A percentile compares a stretch with the other conserved stretches of the same genome.
These are phyloP conservation scores for Aplosporella prunicola DNA, from an alignment of 2,329 filamentous ascomycete species.

Conservation along the genomic window DNA sequence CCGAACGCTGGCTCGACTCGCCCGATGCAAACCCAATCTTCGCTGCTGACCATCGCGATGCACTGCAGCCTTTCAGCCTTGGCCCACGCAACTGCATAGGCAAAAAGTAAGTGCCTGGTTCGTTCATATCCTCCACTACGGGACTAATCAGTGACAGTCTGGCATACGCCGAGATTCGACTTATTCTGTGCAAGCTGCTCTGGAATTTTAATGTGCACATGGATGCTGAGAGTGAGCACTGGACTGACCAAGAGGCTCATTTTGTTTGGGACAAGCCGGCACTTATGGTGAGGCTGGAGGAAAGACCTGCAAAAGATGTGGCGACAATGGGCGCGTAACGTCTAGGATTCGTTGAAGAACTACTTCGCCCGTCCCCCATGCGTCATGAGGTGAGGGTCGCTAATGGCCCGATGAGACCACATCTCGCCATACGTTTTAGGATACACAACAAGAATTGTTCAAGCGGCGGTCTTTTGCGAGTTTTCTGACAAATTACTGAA, in stretches of 20 bases:
- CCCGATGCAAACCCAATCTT: conserved; percentile 16
- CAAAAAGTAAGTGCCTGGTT: conserved; percentile 22
- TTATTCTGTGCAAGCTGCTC: conserved; percentile 29
- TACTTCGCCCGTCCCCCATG: too few relatives aligned
- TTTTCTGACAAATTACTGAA: too few relatives aligned
- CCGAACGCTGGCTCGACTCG: conserved; percentile 32
- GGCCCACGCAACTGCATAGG: conserved; percentile 33
- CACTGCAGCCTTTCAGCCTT: conserved; percentile 35
- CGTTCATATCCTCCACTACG: too few relatives aligned
- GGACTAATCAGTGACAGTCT: conserved; percentile 16
- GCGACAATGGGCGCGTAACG: too few relatives aligned
- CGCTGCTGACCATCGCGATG: conserved; percentile 23
- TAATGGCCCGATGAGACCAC: too few relatives aligned
- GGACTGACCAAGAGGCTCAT: conserved; percentile 23
- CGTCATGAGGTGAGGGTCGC: too few relatives aligned
- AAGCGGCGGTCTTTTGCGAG: too few relatives aligned
- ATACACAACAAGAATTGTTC: too few relatives aligned
- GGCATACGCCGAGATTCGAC: conserved; percentile 33
- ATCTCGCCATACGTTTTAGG: too few relatives aligned
- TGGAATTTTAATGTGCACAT: conserved; percentile 32
- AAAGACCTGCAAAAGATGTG: too few relatives aligned
- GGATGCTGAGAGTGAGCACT: conserved; percentile 20
- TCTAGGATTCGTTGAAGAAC: too few relatives aligned
- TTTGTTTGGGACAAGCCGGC: conserved; percentile 29
- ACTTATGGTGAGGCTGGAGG: conserved; percentile 21